Conservation (phyloP, 441 rosid genomes). For the Aleurites moluccanus region DNA sequence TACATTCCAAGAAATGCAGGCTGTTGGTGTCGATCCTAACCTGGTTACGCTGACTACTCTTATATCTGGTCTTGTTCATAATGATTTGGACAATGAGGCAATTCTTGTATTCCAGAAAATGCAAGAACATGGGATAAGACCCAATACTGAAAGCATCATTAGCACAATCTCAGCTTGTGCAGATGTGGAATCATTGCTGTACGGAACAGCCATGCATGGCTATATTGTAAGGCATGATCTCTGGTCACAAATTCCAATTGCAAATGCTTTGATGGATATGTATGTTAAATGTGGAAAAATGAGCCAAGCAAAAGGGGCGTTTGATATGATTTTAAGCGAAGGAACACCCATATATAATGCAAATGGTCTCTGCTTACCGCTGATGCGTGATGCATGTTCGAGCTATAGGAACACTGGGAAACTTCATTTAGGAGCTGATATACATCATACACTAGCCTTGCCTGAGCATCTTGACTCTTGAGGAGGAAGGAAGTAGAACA, state of each 20-base stretch:
- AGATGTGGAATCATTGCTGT: conserved; percentile 35
- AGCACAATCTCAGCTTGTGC: conserved; percentile 51
- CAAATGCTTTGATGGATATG: conserved; percentile 60
- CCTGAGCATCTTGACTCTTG: conserved; percentile 30
- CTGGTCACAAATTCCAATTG: conserved; percentile 28
- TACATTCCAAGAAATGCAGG: conserved; percentile 65
- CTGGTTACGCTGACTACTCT: conserved; percentile 54
- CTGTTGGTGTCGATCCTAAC: conserved; percentile 48
- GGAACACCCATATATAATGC: conserved; percentile 45
- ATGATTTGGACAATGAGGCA: conserved; percentile 45
- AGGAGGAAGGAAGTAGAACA: conserved; percentile 32
- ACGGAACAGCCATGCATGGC: conserved; percentile 60
- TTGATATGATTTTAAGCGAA: conserved; percentile 26
- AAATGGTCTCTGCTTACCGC: conserved; percentile 41
- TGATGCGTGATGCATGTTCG: conserved; percentile 39
- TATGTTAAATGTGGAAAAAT: conserved; percentile 58
- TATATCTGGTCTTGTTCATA: conserved; percentile 57
- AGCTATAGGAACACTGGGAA: conserved; percentile 42
- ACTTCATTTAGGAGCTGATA: no score
- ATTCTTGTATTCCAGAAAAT: conserved; percentile 42
- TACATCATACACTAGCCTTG: conserved; percentile 37
- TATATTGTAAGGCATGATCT: conserved; percentile 44
- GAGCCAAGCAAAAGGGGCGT: conserved; percentile 41
- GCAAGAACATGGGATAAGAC: conserved; percentile 59
- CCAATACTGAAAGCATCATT: conserved; percentile 46